These are phyloP conservation scores for Cyclotella cryptica DNA, from an alignment of 108 stramenopile genomes.

Conservation along the genomic window DNA sequence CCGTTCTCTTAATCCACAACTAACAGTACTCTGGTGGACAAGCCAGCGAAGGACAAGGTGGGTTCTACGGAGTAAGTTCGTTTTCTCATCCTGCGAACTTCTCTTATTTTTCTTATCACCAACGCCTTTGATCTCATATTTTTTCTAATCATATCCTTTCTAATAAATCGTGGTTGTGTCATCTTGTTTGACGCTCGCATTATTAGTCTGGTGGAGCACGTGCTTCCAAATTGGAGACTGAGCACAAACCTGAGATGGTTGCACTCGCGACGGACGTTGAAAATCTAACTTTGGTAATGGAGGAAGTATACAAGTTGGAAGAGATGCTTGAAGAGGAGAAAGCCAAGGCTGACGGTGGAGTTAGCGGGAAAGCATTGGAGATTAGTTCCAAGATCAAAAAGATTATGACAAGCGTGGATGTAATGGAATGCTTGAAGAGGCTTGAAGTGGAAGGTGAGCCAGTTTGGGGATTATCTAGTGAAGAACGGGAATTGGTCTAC, in stretches of 20 bases:
- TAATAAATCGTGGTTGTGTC: too few species aligned
- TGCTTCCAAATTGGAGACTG: conserved; percentile 30
- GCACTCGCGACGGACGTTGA: conserved; percentile 70
- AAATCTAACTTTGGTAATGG: conserved; percentile 60
- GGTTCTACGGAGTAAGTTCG: conserved; percentile 61
- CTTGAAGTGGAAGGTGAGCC: conserved; percentile 77
- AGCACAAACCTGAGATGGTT: conserved; percentile 60
- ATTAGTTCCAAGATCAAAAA: conserved; percentile 67
- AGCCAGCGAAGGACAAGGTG: conserved; percentile 79
- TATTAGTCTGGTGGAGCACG: conserved; percentile 68
- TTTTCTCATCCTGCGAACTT: too few species aligned
- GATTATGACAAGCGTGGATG: conserved; percentile 66
- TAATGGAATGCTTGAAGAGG: conserved; percentile 63
- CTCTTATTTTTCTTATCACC: too few species aligned
- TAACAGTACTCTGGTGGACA: conserved; percentile 70
- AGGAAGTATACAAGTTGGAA: conserved; percentile 61
- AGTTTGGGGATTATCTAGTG: conserved; percentile 72
- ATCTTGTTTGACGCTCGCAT: too few species aligned
- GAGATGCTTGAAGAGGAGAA: conserved; percentile 51
- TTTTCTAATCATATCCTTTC: too few species aligned
- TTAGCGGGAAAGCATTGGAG: conserved; percentile 57
- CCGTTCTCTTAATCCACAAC: background rate
- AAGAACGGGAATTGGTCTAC: conserved; percentile 70
- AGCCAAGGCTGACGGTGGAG: conserved; percentile 23
- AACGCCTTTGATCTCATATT: too few species aligned